Conservation (phyloP, 495 filamentous ascomycete genomes). For the Penicillium chermesinum region DNA sequence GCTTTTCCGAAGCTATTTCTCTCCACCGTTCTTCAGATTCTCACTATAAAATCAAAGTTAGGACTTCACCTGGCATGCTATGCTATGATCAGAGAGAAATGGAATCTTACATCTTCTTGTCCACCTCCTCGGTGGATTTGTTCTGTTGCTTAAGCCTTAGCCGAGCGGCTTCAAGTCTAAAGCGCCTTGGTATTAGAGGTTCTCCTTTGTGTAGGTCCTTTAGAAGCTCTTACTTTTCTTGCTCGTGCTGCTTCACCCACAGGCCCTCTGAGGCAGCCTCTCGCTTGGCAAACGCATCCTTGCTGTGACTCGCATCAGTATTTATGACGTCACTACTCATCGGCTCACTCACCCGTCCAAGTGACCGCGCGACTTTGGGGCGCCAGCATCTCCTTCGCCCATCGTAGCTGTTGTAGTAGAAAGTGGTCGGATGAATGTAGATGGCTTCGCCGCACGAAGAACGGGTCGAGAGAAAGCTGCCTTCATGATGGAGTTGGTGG, state of each 20-base stretch:
- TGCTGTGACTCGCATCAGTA: constrained; percentile 23
- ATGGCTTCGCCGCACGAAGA: constrained; percentile 17
- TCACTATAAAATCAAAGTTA: constrained; percentile 45
- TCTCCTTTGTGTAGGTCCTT: background rate
- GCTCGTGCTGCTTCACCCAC: constrained; percentile 70
- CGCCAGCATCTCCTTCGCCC: constrained; percentile 57
- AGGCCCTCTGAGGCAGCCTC: constrained; percentile 77
- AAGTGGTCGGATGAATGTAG: constrained; percentile 43
- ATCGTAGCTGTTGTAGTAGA: constrained; percentile 52
- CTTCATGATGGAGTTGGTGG: constrained; percentile 3
- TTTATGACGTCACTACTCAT: constrained; percentile 23
- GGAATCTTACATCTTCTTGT: constrained; percentile 70
- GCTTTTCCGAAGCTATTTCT: constrained; percentile 43
- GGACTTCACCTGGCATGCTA: background rate
- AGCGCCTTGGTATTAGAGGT: background rate
- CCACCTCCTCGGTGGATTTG: constrained; percentile 69
- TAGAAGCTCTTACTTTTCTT: constrained; percentile 58
- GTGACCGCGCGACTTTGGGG: constrained; percentile 44
- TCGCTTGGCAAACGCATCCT: constrained; percentile 80
- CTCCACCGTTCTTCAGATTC: constrained; percentile 61
- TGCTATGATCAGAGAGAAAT: background rate
- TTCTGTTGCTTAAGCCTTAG: constrained; percentile 70
- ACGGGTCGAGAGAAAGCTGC: constrained; percentile 1
- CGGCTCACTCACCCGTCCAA: constrained; percentile 34
- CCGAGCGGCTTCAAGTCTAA: constrained; percentile 54